Conservation (phyloP, 805 yeast species). For the Kuraishia hungarica region DNA sequence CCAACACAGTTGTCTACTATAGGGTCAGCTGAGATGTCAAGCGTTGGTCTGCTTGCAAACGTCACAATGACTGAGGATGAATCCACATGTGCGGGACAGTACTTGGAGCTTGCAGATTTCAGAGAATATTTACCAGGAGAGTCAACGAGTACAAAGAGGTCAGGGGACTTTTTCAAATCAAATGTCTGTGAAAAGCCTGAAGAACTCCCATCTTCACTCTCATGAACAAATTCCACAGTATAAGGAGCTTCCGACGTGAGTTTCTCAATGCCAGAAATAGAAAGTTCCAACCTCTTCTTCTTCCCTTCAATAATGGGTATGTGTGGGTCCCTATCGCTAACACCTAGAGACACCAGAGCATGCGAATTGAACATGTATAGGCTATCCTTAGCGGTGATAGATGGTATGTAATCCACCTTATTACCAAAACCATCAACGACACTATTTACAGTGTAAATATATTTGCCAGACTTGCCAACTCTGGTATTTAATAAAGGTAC, state of each 20-base stretch:
- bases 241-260: slow-evolving; percentile 39
- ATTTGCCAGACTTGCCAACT: slow-evolving; percentile 35
- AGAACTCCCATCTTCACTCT: slow-evolving; percentile 17
- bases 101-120: slow-evolving; percentile 42
- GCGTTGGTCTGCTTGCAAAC: slow-evolving; percentile 31
- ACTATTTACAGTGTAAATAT: slow-evolving; percentile 47
- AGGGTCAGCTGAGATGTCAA: slow-evolving; percentile 41
- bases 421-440: slow-evolving; percentile 66
- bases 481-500: slow-evolving; percentile 18
- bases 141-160: slow-evolving; percentile 28
- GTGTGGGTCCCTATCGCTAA: slow-evolving; percentile 26
- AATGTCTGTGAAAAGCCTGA: slow-evolving; percentile 14
- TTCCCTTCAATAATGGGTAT: slow-evolving; percentile 21
- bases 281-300: slow-evolving; percentile 22
- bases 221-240: slow-evolving; percentile 24
- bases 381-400: slow-evolving; percentile 26
- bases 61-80: slow-evolving; percentile 39
- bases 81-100: slow-evolving; percentile 67
- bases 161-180: slow-evolving; percentile 16
- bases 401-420: slow-evolving; percentile 31
- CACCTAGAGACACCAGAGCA: slow-evolving; percentile 42
- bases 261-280: slow-evolving; percentile 11
- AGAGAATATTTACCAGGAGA: slow-evolving; percentile 64
- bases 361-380: slow-evolving; percentile 42
- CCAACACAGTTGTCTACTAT: slow-evolving; percentile 88